phyloP scores from a whole-genome alignment of 2,329 filamentous ascomycete genomes.

The Stenocarpella maydis region DNA sequence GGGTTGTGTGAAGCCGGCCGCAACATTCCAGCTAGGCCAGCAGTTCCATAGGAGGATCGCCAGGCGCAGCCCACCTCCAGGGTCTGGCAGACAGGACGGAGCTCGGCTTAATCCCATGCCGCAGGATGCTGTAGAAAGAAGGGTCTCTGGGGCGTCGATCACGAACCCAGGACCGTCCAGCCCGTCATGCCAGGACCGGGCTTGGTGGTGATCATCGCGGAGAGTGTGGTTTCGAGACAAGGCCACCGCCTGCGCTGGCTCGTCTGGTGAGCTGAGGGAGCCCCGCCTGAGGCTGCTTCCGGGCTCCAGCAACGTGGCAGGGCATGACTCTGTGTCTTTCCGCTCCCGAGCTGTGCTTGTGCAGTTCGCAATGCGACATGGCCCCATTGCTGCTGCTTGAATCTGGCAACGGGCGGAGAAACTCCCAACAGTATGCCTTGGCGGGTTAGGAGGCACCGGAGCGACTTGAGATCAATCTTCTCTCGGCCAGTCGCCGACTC shows the following conservation, averaged over 20 bases:
- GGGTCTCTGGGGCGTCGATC: conserved; percentile 24
- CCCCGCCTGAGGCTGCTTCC: not conserved
- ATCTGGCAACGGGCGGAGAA: conserved; percentile 1
- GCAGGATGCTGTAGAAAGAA: not conserved
- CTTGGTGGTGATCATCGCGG: conserved; percentile 24
- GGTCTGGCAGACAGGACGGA: not conserved
- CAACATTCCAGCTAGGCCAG: not conserved
- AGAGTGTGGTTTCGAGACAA: not conserved
- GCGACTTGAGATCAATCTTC: not conserved
- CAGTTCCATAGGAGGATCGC: not conserved
- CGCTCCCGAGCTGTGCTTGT: not conserved
- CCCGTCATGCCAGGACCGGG: conserved; percentile 7
- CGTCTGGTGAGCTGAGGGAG: not conserved
- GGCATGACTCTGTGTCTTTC: conserved; percentile 5
- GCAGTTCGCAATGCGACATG: not conserved
- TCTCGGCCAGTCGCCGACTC: not conserved
- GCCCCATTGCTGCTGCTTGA: not conserved
- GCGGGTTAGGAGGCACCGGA: not conserved
- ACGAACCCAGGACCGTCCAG: not conserved
- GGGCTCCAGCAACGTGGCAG: not conserved
- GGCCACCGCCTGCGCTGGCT: conserved; percentile 6
- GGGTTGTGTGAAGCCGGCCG: not conserved
- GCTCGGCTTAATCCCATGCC: conserved; percentile 11
- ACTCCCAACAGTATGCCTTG: conserved; percentile 3
- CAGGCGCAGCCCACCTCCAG: not conserved